Base-by-base conservation (phyloP, 2,329 filamentous ascomycete genomes). In the Ophiostoma novo-ulmi region DNA sequence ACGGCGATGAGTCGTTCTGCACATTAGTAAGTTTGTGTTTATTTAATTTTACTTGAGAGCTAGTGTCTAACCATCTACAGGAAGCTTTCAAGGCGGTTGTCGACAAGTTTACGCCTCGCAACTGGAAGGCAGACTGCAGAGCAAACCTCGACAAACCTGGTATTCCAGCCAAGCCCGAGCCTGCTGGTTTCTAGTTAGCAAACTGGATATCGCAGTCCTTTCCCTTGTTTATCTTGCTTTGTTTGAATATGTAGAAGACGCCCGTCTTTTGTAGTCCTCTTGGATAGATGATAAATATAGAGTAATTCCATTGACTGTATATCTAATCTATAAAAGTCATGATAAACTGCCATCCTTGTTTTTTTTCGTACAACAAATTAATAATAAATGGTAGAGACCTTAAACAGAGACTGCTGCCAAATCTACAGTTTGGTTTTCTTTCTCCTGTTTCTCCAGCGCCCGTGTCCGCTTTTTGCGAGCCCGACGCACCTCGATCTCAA, bases 61-160 rank as follows among this genome's bases (percentile, higher is more conserved):
- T 20, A 2, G 10, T 22, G 20, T 20, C 36, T 14, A 65, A 39
- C 31, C 3, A 20, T 41, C 72, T 13, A 69, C 72, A 92, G 89
- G 88, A 91, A 71, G 93, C 94, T 0, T 99, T 99, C 84, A 98
- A 98, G 80, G 83, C 87, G 69, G 92, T 97, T 70, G 93, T 95
- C 2, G 94, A 98, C 80, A 93, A 92, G 76, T 96, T 91, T 77
- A 95, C 92, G 1, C 95, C 95, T 0, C 82, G 82, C 71, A 86
- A 93, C 78, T 98, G 94, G 94, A 85, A 81, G 74, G 77, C 81
- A 31, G 80, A 87, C 72, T 88, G 86, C 75, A 80, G 80, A n/a
- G 74, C 77, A 65, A 84, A 85, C 72, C 74, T 81, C 22, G 78
- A 79, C 35, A 78, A 76, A 10, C 80, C 85, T 0, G 79, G 80